Conservation (phyloP, 352 stramenopile genomes). For the Hyaloperonospora brassicae region DNA sequence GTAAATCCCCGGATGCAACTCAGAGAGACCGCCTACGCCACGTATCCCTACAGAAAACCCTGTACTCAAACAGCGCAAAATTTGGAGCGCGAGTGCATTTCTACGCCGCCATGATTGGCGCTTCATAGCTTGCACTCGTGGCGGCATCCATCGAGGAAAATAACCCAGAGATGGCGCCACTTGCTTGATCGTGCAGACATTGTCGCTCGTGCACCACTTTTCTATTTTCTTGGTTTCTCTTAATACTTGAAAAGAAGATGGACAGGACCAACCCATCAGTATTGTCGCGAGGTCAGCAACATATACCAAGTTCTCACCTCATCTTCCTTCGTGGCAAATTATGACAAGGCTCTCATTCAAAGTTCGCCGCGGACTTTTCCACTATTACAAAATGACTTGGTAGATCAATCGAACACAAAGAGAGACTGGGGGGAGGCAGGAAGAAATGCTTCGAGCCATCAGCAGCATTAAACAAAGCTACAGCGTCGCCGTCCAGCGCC, state of each 20-base stretch:
- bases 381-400: conserved; percentile 84
- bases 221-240: conserved; percentile 87
- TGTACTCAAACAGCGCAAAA: conserved; percentile 10
- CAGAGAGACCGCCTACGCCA: conserved; percentile 54
- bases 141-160: conserved; percentile 76
- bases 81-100: conserved; percentile 2
- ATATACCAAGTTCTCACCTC: conserved; percentile 39
- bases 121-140: conserved; percentile 56
- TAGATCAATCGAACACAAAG: conserved; percentile 68
- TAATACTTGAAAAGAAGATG: neutral
- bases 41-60: conserved; percentile 86
- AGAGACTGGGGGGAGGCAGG: conserved; percentile 45
- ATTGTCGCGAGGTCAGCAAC: neutral
- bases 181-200: conserved; percentile 30
- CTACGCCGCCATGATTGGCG: neutral
- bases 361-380: conserved; percentile 70
- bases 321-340: conserved; percentile 71
- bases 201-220: conserved; percentile 83
- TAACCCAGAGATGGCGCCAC: conserved; percentile 19
- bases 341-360: conserved; percentile 85
- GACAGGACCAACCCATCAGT: conserved; percentile 10
- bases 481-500: conserved; percentile 23
- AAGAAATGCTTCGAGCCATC: conserved; percentile 43
- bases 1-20: conserved; percentile 87
- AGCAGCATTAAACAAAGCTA: conserved; percentile 45